phyloP scores from a whole-genome alignment of 176 grass and related monocot genomes.

The barley (Hordeum vulgare) region DNA sequence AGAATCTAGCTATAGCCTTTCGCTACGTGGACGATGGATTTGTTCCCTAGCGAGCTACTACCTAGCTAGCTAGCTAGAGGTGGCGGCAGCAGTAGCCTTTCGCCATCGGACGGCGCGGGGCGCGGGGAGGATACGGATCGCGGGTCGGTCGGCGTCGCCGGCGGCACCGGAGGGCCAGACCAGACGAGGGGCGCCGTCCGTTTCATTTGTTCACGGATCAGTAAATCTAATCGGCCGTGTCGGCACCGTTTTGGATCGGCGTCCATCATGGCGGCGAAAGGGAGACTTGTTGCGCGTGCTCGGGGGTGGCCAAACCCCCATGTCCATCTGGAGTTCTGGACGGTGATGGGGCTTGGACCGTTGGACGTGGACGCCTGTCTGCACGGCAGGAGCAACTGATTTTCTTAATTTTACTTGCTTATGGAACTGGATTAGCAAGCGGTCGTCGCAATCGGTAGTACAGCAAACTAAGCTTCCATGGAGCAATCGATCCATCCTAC shows the following conservation, averaged over 20 bases:
- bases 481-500: too few species aligned
- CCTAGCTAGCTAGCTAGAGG: too few species aligned
- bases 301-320: background rate
- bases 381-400: background rate
- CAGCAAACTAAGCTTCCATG: too few species aligned
- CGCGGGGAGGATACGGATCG: background rate
- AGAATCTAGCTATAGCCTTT: background rate
- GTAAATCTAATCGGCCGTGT: background rate
- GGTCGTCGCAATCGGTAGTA: too few species aligned
- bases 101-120: background rate
- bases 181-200: background rate
- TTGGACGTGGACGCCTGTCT: background rate
- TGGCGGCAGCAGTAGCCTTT: background rate
- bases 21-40: background rate
- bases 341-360: background rate
- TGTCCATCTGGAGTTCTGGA: background rate
- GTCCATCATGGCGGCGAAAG: background rate
- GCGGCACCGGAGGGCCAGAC: background rate
- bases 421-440: too few species aligned
- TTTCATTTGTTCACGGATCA: background rate
- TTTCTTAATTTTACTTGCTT: too few species aligned
- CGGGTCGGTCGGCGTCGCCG: background rate
- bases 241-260: conserved; percentile 32
- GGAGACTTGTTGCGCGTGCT: background rate
- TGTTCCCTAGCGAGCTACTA: background rate